Percentiles rank a stretch among this genome's conserved stretches.
These are phyloP conservation scores for Plasmodium cynomolgi DNA, from an alignment of 169 alveolate species.

Conservation along the genomic window DNA sequence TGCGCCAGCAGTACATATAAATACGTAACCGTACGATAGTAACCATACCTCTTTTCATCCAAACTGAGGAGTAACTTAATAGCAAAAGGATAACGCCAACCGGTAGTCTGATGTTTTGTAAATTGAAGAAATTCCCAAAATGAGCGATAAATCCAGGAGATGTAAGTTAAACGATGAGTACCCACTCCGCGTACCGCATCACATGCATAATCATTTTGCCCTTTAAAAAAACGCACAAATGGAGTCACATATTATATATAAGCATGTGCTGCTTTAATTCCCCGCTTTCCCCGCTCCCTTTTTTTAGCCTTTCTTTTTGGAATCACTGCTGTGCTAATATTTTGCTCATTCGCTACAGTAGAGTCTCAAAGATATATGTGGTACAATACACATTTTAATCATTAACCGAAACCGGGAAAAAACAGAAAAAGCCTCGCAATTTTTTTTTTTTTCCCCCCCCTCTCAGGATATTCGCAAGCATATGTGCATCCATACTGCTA, in stretches of 20 bases:
- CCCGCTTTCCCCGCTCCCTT: background rate
- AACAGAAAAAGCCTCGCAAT: background rate
- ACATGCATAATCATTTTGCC: background rate
- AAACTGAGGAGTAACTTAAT: background rate
- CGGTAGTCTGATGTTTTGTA: slow-evolving; percentile 6
- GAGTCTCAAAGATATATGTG: slow-evolving; percentile 60
- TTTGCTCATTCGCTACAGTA: slow-evolving; percentile 63
- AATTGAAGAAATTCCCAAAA: slow-evolving; percentile 26
- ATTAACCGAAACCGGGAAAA: slow-evolving; percentile 2
- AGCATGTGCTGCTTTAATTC: background rate
- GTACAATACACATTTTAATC: slow-evolving; percentile 7
- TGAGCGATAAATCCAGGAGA: slow-evolving; percentile 75
- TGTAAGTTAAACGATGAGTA: slow-evolving; percentile 10
- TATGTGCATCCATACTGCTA: slow-evolving; percentile 41
- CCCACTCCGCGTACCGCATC: background rate
- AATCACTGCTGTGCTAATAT: slow-evolving; percentile 40
- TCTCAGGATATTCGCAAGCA: slow-evolving; percentile 68
- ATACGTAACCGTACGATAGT: slow-evolving; percentile 5
- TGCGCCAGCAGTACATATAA: slow-evolving; percentile 12
- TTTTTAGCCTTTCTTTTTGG: slow-evolving; percentile 69
- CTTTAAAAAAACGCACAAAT: slow-evolving; percentile 15
- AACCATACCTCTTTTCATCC: background rate
- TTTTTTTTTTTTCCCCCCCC: slow-evolving; percentile 14
- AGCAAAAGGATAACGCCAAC: background rate
- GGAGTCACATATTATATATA: background rate